Percentiles rank a stretch among this genome's conserved stretches.
These are phyloP conservation scores for Verticillium tricorpus DNA, from an alignment of 2,329 filamentous ascomycete species.

Conservation along the genomic window DNA sequence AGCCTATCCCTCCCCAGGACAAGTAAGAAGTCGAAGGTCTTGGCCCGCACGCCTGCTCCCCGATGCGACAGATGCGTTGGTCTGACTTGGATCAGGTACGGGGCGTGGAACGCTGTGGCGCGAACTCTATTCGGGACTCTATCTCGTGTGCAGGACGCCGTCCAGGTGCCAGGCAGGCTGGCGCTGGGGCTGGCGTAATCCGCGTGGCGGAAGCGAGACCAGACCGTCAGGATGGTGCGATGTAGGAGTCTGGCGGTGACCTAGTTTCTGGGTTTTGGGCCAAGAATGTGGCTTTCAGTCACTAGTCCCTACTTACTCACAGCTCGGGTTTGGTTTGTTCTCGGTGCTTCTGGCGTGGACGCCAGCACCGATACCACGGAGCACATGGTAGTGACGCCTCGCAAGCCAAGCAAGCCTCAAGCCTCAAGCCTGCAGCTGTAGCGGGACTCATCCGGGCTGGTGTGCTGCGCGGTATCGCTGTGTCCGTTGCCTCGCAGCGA, in stretches of 20 bases:
- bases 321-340: neutral
- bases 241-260: neutral
- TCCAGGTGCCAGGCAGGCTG: neutral
- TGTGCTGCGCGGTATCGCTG: neutral
- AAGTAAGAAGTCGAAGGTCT: neutral
- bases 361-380: neutral
- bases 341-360: neutral
- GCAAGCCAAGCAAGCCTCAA: neutral
- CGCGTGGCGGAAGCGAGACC: neutral
- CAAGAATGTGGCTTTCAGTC: neutral
- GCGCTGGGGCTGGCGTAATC: neutral
- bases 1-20: constrained; percentile 1
- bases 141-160: neutral
- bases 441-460: no score
- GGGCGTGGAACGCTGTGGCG: neutral
- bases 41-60: neutral
- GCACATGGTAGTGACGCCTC: neutral
- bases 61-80: neutral
- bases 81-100: neutral
- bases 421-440: neutral
- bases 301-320: neutral
- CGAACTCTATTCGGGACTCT: neutral
- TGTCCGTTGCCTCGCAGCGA: neutral
- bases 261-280: neutral
- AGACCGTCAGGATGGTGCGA: neutral